Percentiles rank a stretch among this genome's conserved stretches.
Evolutionary conservation across 2,329 filamentous ascomycete species (phyloP).

Genomic region (Cladophialophora immunda): DNA sequence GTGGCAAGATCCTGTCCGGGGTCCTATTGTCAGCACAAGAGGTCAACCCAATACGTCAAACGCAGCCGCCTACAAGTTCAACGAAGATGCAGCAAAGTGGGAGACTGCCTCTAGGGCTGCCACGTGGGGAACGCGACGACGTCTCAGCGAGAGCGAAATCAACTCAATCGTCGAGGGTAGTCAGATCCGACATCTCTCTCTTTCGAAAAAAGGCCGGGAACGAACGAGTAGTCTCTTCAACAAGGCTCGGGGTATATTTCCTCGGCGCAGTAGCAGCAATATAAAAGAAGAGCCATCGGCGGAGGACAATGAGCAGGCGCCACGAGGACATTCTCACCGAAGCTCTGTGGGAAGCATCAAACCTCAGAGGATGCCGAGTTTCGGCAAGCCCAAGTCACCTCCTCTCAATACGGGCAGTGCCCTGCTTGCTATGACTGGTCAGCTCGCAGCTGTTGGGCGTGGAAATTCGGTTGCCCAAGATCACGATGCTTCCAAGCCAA

Average conservation of each 20-base stretch:
- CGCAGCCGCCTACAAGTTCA: conserved; percentile 64
- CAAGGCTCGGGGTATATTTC: conserved; percentile 47
- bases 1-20: conserved; percentile 56
- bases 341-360: conserved; percentile 39
- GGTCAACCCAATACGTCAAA: conserved; percentile 63
- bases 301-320: conserved; percentile 16
- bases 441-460: conserved; percentile 55
- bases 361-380: conserved; percentile 50
- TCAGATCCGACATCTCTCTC: conserved; percentile 52
- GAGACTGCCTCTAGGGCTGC: conserved; percentile 64
- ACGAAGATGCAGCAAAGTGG: conserved; percentile 58
- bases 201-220: conserved; percentile 49
- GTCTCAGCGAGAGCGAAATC: conserved; percentile 61
- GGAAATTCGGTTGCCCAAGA: conserved; percentile 68
- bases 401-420: conserved; percentile 51
- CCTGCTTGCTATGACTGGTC: conserved; percentile 55
- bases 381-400: conserved; percentile 50
- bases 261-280: conserved; percentile 54
- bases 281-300: conserved; percentile 51
- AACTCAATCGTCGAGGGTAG: conserved; percentile 54
- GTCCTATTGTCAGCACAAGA: conserved; percentile 37
- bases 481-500: conserved; percentile 47
- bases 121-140: conserved; percentile 61
- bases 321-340: conserved; percentile 38
- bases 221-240: conserved; percentile 55